Evolutionary conservation across 352 stramenopile genomes (phyloP), one percentile per base, ranked within the genome.

Genomic region (Blastocystis sp.): DNA sequence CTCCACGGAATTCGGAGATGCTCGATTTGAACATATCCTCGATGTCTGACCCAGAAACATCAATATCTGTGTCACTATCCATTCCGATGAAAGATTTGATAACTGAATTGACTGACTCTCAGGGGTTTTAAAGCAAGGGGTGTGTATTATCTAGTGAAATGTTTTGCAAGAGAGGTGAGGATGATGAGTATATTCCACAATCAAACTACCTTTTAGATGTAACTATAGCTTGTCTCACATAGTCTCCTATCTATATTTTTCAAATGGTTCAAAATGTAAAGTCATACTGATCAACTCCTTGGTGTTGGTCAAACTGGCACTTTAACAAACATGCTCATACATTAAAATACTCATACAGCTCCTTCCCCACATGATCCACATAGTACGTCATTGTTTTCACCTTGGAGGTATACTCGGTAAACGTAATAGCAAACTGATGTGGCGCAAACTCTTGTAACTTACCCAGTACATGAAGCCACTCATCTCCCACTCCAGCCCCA

Each of bases 41-140:
- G n/a, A 85, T 85, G n/a, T 85, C 73, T 34, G 34, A 85, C 11
- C 63, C 73, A 39, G 73, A 85, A 85, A 85, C 65, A 13, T 62
- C 55, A 24, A 85, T 53, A n/a, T 85, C 73, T 50, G 59, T 53
- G 11, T 85, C 73, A 20, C 55, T 62, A n/a, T 85, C 73, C 73
- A 85, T 85, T 34, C 4, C 11, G 50, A 59, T 59, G 50, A 59
- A 59, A 59, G 50, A 59, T 34, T 34, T 34, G 30, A 34, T 34
- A 34, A 34, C 30, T 34, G 30, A 34, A 34, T 34, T 34, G 30
- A 1, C 30, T 34, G 30, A 34, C 30, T 34, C 30, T 34, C 30
- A 34, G 30, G 30, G 30, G 30, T 34, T 34, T 34, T 34, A 34
- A 34, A 34, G 30, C 1, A 34, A 34, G 30, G 1, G 30, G 1